Percentiles rank a stretch among this genome's conserved stretches.
Conservation (phyloP, 768 basidiomycete species). For the Leccinellum rugosiceps region DNA sequence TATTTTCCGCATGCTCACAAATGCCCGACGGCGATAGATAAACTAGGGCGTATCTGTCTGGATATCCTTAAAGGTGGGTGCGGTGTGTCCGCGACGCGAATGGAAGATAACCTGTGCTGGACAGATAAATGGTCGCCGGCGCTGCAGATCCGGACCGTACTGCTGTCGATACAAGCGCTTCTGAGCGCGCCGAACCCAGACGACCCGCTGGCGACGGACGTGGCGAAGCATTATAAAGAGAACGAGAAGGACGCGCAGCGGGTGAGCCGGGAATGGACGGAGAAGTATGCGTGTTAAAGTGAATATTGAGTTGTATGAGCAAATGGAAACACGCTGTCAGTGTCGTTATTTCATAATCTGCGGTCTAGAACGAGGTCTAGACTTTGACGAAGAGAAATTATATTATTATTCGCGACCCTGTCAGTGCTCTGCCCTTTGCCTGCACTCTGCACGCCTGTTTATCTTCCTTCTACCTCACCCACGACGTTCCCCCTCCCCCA, state of each 20-base stretch:
- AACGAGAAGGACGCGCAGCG: slow-evolving; percentile 90
- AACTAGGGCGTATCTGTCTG: slow-evolving; percentile 96
- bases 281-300: slow-evolving; percentile 65
- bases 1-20: slow-evolving; percentile 21
- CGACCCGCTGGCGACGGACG: slow-evolving; percentile 90
- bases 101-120: neutral
- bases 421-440: slow-evolving; percentile 9
- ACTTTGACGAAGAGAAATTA: slow-evolving; percentile 5
- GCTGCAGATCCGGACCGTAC: slow-evolving; percentile 95
- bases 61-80: slow-evolving; percentile 91
- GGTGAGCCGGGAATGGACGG: slow-evolving; percentile 95
- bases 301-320: slow-evolving; percentile 5
- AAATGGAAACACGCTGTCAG: slow-evolving; percentile 5
- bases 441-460: neutral
- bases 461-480: slow-evolving; percentile 1
- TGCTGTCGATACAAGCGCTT: slow-evolving; percentile 96
- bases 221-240: slow-evolving; percentile 98
- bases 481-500: neutral
- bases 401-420: slow-evolving; percentile 17
- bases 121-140: slow-evolving; percentile 99
- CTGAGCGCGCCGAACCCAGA: slow-evolving; percentile 96
- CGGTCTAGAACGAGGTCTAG: slow-evolving; percentile 25
- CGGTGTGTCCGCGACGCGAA: neutral
- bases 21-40: slow-evolving; percentile 57
- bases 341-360: slow-evolving; percentile 9